Base-by-base conservation (phyloP, 164 flowering plant species). In the Stephania yunnanensis region DNA sequence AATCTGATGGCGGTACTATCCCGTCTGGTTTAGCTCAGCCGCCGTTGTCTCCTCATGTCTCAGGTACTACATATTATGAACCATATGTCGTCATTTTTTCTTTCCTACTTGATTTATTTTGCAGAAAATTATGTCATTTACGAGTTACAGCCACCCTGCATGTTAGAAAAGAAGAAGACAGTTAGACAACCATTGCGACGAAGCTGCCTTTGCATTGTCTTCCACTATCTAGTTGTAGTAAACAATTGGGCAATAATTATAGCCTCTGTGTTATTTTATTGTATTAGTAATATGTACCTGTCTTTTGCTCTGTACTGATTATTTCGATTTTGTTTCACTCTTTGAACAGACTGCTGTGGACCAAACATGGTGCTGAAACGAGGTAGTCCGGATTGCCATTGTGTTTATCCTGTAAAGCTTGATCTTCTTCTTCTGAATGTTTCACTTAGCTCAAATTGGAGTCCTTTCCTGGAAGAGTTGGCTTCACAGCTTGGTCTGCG, bases 371-470 rank as follows among this genome's bases (percentile, higher is more conserved):
- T 93, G 73, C 82, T 77, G 74, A 91, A 87, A 83, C 90, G 87
- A 76, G 98, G 84, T 61, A 87, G 80, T 79, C 81, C 25, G 55
- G 87, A 78, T 77, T 95, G 99, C 83, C 94, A 87, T 29, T 95
- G 99, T 80, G 99, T 91, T 22, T 95, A 93, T 86, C 99, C 99
- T 58, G 82, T 95, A 77, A 89, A 88, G 87, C 79, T 95, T 78
- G 97, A 91, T 82, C 89, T 95, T 76, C 88, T 91, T 66, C 92
- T 95, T 42, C 64, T 88, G 73, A 92, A 92, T 80, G 95, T 89
- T 55, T 90, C 99, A 10, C 84, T 85, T 52, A 88, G 83, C 73
- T 89, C 92, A n/a, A 81, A 90, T 79, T 91, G 93, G 98, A 91
- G 83, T 78, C 71, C 82, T 68, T 89, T 95, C 81, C 86, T 90